phyloP scores from a whole-genome alignment of 345 rosid species.

The Psidium friedrichsthalianum region DNA sequence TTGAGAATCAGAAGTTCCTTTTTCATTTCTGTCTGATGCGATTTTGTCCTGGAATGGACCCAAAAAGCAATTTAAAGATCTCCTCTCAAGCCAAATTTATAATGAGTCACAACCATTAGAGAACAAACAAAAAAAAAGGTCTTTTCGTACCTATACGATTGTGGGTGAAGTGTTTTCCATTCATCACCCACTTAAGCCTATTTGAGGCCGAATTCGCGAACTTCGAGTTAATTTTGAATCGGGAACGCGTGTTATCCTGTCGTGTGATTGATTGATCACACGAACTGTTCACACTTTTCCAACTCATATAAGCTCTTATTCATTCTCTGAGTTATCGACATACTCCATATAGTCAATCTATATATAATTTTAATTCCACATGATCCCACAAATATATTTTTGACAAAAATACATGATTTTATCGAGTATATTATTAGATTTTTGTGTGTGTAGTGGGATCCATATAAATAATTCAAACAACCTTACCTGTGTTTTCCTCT shows the following conservation, averaged over 20 bases:
- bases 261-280: too few species aligned
- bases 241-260: neutral
- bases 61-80: neutral
- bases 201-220: neutral
- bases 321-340: neutral
- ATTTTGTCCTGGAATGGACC: neutral
- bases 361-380: neutral
- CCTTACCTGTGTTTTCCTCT: too few species aligned
- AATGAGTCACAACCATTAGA: neutral
- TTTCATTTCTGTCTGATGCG: neutral
- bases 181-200: too few species aligned
- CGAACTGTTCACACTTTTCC: neutral
- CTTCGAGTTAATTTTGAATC: rapidly evolving
- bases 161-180: too few species aligned
- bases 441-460: too few species aligned
- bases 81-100: neutral
- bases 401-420: neutral
- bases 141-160: neutral
- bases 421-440: neutral
- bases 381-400: neutral
- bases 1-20: neutral
- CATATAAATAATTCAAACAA: too few species aligned
- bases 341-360: neutral
- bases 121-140: neutral
- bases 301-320: neutral